Base-by-base conservation (phyloP, 1,139 yeast species). In the Pichia sp. region DNA sequence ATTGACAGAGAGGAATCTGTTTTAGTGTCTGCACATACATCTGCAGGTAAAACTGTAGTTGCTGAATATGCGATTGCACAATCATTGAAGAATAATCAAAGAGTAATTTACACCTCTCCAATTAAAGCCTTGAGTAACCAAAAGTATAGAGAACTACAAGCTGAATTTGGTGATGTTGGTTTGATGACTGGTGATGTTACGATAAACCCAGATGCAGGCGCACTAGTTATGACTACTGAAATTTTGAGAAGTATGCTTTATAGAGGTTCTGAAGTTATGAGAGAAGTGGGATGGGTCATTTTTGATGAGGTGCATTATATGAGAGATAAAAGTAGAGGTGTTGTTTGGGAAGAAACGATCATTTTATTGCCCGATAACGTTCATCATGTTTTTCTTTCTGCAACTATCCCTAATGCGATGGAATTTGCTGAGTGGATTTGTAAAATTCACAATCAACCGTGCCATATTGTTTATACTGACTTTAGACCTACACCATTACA, bases 341-440 rank as follows among this genome's bases (percentile, higher is more conserved):
- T 91, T 26, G 99, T 91, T 6, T 91, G 99, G 99, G 99, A 91
- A 64, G 99, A 91, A 61, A 95, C 93, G 8, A 91, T 91, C 47
- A 91, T 91, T 51, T 79, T 91, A 86, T 69, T 91, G 35, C 99
- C 99, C 1, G 96, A 89, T 50, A 95, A 89, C 61, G 95, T 91
- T 40, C 88, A 85, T 53, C 84, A 84, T 56, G 86, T 89, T 46
- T 68, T 89, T 41, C 66, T 89, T 34, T 88, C 96, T 4, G 98
- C 98, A 2, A 91, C 99, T 0, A 96, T 91, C 11, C 98, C 99
- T 7, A 91, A 91, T 59, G 93, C 98, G 0, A 84, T 78, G 68
- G 99, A 91, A 58, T 91, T 91, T 68, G 99, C 98, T 14, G 88
- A 84, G 56, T 91, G 99, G 99, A 89, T 91, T 15, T 96, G 98